Evolutionary conservation across 2,329 filamentous ascomycete genomes (phyloP), one percentile per base, ranked within the genome.

Genomic region (Fusarium stilboides): DNA sequence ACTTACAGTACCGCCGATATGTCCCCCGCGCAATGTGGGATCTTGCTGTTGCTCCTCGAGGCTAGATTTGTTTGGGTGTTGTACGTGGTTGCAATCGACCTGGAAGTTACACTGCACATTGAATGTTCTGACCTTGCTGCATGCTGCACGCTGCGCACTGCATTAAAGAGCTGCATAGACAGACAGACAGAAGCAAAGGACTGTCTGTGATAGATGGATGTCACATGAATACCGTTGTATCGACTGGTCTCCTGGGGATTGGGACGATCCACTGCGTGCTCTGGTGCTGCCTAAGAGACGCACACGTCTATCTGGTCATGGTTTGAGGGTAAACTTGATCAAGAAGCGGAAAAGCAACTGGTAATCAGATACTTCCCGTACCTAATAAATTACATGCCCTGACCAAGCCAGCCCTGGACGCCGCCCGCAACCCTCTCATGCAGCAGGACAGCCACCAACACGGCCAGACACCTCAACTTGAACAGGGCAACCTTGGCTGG

Each of bases 91-190:
- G 20, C 45, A 49, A 51, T 46, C 56, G 24, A 47, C 44, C 34
- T 63, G 45, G 24, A 55, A 31, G 46, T 62, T 45, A 43, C 68
- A 68, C 50, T 45, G 44, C 62, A 57, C 49, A 45, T 45, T 42
- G 34, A 59, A 54, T 44, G 57, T 31, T 36, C 40, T 52, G 58
- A 34, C 47, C n/a, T 20, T 37, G 37, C 28, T 57, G 28, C 43
- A 37, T 52, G 49, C 40, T 50, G 52, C 60, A 60, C 57, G 50
- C 37, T 62, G 26, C 52, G 40, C 39, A 54, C 43, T 31, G 43
- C 36, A 20, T 44, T 47, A n/a, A 42, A 50, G 31, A 47, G 33
- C 22, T 47, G 37, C 53, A 45, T 31, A 17, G 24, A 17, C 17
- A 31, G 24, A 17, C 17, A 31, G 43, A 19, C 15, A 13, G 15